A percentile compares a stretch with the other conserved stretches of the same genome.
phyloP scores from a whole-genome alignment of 2,329 filamentous ascomycete species.

The Hymenoscyphus linearis region DNA sequence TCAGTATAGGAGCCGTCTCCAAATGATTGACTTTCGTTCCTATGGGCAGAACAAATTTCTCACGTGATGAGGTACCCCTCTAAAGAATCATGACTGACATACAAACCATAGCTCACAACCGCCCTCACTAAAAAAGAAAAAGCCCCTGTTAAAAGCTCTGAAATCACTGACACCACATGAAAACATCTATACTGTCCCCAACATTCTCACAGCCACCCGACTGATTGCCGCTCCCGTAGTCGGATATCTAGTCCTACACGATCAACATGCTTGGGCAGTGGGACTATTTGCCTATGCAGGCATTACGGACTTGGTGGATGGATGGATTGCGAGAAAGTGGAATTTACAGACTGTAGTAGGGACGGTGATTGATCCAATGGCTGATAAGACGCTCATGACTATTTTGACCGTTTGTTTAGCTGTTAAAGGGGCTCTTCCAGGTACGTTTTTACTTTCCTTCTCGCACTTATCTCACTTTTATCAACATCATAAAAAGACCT shows the following conservation, averaged over 20 bases:
- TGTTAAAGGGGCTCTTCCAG: slow-evolving; percentile 72
- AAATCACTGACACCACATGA: slow-evolving; percentile 52
- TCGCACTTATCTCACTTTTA: neutral
- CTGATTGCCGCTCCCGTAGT: slow-evolving; percentile 77
- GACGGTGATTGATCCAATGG: slow-evolving; percentile 92
- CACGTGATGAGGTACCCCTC: neutral
- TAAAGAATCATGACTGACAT: neutral
- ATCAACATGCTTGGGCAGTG: slow-evolving; percentile 72
- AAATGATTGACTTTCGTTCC: neutral
- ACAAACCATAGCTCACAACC: neutral
- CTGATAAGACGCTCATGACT: slow-evolving; percentile 95
- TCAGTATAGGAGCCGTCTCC: neutral
- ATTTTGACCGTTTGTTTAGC: slow-evolving; percentile 81
- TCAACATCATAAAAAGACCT: neutral
- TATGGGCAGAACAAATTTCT: neutral
- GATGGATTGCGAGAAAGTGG: slow-evolving; percentile 86
- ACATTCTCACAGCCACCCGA: slow-evolving; percentile 83
- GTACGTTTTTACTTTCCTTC: slow-evolving; percentile 38
- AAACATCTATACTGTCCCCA: slow-evolving; percentile 96
- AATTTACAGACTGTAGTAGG: slow-evolving; percentile 90
- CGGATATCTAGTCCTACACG: slow-evolving; percentile 82
- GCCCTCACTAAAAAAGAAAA: slow-evolving; percentile 3
- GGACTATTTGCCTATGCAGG: slow-evolving; percentile 89
- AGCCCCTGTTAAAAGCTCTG: slow-evolving; percentile 24
- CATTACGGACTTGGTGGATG: slow-evolving; percentile 86